phyloP scores from a whole-genome alignment of 116 monocot genomes.

The Posidonia oceanica region DNA sequence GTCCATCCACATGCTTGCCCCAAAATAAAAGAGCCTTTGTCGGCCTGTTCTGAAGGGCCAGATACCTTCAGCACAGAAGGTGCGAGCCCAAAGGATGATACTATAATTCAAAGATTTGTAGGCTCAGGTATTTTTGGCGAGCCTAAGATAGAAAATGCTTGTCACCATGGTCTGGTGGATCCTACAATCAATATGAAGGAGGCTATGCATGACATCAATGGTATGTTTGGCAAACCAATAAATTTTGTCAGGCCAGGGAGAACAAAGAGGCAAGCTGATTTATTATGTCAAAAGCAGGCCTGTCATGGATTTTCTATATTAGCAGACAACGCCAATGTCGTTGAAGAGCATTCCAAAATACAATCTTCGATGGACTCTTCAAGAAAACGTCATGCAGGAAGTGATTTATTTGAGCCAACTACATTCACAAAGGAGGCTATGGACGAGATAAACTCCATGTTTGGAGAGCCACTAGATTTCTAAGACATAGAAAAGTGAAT shows the following conservation, averaged over 20 bases:
- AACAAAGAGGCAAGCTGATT: constrained; percentile 20
- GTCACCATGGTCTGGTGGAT: constrained; percentile 80
- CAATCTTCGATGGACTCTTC: constrained; percentile 5
- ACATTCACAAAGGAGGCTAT: constrained; percentile 68
- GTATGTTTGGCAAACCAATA: constrained; percentile 74
- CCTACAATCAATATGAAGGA: constrained; percentile 80
- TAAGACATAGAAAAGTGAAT: constrained; percentile 7
- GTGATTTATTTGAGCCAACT: constrained; percentile 75
- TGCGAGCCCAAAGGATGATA: constrained; percentile 38
- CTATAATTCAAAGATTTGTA: constrained; percentile 51
- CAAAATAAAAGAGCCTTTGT: background rate
- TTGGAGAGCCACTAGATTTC: constrained; percentile 76
- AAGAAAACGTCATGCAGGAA: background rate
- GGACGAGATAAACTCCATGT: constrained; percentile 83
- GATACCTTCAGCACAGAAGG: constrained; percentile 4
- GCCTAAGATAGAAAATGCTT: constrained; percentile 64
- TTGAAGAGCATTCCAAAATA: constrained; percentile 1
- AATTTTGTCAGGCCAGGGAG: constrained; percentile 34
- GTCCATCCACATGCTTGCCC: background rate
- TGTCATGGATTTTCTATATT: constrained; percentile 18
- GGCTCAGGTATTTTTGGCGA: constrained; percentile 49
- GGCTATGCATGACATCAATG: constrained; percentile 81
- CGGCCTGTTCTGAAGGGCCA: background rate
- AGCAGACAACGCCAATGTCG: constrained; percentile 10
- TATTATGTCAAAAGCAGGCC: background rate